These are phyloP conservation scores for Claviceps humidiphila DNA, from an alignment of 2,329 filamentous ascomycete genomes.

Conservation along the genomic window DNA sequence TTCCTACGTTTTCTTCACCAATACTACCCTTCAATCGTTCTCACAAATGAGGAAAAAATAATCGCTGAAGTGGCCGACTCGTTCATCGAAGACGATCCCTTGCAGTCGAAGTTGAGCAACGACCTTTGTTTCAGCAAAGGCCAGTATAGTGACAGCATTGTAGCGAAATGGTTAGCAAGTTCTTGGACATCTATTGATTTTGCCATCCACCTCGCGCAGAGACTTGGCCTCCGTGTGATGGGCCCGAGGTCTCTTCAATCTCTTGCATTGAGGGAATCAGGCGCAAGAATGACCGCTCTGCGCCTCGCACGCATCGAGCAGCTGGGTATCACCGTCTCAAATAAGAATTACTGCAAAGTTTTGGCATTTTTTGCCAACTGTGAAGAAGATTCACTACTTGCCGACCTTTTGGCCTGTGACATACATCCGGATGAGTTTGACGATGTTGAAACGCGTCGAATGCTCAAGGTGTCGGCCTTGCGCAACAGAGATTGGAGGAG, in stretches of 20 bases:
- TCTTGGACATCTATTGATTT: slow-evolving; percentile 58
- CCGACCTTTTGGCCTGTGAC: slow-evolving; percentile 32
- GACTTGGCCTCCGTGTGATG: slow-evolving; percentile 58
- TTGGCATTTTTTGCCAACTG: slow-evolving; percentile 49
- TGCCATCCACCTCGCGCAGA: slow-evolving; percentile 54
- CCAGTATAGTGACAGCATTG: slow-evolving; percentile 37
- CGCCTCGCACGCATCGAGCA: slow-evolving; percentile 48
- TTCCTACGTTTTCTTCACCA: slow-evolving; percentile 35
- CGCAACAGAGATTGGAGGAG: slow-evolving; percentile 23
- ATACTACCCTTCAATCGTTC: slow-evolving; percentile 29
- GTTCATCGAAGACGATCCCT: neutral
- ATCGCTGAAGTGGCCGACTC: slow-evolving; percentile 6
- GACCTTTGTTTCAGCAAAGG: slow-evolving; percentile 5
- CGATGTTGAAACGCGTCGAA: slow-evolving; percentile 26
- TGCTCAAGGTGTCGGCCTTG: slow-evolving; percentile 22
- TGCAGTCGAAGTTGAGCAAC: neutral
- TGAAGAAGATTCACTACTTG: slow-evolving; percentile 36
- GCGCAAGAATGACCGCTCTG: slow-evolving; percentile 38
- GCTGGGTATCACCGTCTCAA: slow-evolving; percentile 48
- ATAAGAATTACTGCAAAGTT: slow-evolving; percentile 51
- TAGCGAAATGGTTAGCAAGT: slow-evolving; percentile 69
- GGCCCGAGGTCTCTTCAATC: slow-evolving; percentile 68
- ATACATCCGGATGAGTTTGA: slow-evolving; percentile 45
- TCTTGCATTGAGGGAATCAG: slow-evolving; percentile 53
- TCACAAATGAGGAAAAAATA: slow-evolving; percentile 24